These are phyloP conservation scores for Lanmaoa rubissima DNA, from an alignment of 768 basidiomycete species.

Conservation along the genomic window DNA sequence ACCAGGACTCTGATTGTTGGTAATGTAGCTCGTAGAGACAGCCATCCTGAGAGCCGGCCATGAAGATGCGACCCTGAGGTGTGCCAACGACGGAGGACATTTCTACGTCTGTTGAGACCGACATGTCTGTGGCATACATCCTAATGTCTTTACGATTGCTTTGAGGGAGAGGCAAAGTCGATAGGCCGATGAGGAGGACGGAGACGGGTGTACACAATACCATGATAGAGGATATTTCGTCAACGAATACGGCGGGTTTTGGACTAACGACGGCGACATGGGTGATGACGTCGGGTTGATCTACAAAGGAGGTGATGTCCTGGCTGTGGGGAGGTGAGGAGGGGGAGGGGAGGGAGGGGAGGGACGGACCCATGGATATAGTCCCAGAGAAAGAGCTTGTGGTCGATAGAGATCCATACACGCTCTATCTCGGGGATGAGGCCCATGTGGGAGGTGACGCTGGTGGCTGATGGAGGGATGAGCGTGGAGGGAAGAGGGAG, in stretches of 20 bases:
- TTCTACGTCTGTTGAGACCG: conserved; percentile 72
- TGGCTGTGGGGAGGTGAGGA: conserved; percentile 46
- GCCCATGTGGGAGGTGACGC: conserved; percentile 81
- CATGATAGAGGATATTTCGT: conserved; percentile 85
- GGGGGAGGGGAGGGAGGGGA: background rate
- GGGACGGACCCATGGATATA: conserved; percentile 82
- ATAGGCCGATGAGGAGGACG: conserved; percentile 81
- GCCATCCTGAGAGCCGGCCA: conserved; percentile 83
- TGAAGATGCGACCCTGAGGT: conserved; percentile 83
- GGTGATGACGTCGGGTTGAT: conserved; percentile 87
- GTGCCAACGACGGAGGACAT: conserved; percentile 86
- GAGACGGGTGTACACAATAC: conserved; percentile 87
- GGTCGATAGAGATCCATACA: conserved; percentile 94
- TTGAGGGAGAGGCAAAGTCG: conserved; percentile 43
- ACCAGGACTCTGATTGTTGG: conserved; percentile 89
- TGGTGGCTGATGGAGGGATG: conserved; percentile 47
- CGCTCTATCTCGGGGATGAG: conserved; percentile 90
- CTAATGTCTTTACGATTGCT: conserved; percentile 69
- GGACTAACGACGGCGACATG: conserved; percentile 87
- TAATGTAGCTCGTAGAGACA: conserved; percentile 92
- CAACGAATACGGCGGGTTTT: conserved; percentile 84
- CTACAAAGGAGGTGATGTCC: conserved; percentile 88
- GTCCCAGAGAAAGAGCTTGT: conserved; percentile 95
- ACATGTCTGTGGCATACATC: conserved; percentile 88
- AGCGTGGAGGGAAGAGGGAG: background rate